Conservation (phyloP, 352 stramenopile genomes). For the Thalassiosira livingstoniorum region DNA sequence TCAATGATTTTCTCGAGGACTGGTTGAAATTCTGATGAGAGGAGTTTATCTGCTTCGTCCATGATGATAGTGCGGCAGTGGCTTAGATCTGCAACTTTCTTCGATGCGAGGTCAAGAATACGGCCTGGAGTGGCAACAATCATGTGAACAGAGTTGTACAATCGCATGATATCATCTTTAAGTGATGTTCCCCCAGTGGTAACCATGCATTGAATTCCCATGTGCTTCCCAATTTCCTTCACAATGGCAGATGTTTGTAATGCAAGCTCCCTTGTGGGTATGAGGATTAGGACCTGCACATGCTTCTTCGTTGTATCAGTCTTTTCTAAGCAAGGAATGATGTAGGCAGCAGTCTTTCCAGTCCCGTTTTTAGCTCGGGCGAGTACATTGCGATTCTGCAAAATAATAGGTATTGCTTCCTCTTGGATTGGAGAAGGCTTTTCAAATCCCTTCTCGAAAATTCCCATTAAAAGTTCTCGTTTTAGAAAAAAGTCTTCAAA, state of each 20-base stretch:
- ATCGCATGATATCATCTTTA: conserved; percentile 99
- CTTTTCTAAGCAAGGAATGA: conserved; percentile 99
- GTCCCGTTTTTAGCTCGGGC: conserved; percentile 99
- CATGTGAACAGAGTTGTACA: conserved; percentile 99
- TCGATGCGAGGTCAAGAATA: conserved; percentile 98
- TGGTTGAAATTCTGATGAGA: conserved; percentile 98
- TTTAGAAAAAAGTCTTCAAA: conserved; percentile 99
- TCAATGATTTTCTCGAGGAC: conserved; percentile 96
- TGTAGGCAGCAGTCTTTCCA: conserved; percentile 99
- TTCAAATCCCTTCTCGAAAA: conserved; percentile 99
- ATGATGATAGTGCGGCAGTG: conserved; percentile 98
- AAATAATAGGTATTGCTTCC: conserved; percentile 98
- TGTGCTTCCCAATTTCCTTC: conserved; percentile 98
- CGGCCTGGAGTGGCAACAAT: conserved; percentile 98
- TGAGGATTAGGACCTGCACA: conserved; percentile 99
- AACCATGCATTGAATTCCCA: conserved; percentile 96
- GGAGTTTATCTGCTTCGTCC: conserved; percentile 99
- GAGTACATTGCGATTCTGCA: conserved; percentile 97
- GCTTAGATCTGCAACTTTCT: conserved; percentile 96
- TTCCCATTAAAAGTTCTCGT: conserved; percentile 98
- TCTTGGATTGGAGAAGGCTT: conserved; percentile 98
- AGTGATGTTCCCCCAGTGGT: conserved; percentile 98
- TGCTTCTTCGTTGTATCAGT: conserved; percentile 95
- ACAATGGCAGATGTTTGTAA: conserved; percentile 98
- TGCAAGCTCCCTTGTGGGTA: conserved; percentile 98